Conservation (phyloP, 1,284 basidiomycete genomes). For the Austropuccinia psidii region DNA sequence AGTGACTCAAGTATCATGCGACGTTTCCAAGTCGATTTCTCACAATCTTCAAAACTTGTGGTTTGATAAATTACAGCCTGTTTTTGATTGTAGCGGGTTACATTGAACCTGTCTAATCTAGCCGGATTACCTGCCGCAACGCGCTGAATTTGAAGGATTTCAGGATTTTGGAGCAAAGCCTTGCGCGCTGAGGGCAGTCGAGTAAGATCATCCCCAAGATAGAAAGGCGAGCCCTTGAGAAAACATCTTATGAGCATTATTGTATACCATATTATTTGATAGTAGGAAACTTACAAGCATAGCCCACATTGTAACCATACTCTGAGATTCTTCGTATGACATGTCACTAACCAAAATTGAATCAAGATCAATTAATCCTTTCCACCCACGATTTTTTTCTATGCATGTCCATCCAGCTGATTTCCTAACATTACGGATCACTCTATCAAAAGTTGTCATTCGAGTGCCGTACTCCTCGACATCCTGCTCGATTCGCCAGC, state of each 20-base stretch:
- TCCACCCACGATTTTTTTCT: constrained; percentile 16
- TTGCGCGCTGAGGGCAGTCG: constrained; percentile 6
- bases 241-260: not conserved
- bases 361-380: constrained; percentile 29
- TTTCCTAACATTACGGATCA: constrained; percentile 26
- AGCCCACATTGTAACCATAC: constrained; percentile 30
- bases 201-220: constrained; percentile 27
- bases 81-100: not conserved
- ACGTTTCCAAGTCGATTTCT: constrained; percentile 10
- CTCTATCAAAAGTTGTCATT: constrained; percentile 35
- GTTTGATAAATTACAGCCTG: not conserved
- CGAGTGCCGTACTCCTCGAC: constrained; percentile 24
- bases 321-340: constrained; percentile 24
- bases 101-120: not conserved
- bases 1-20: constrained; percentile 5
- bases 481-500: constrained; percentile 34
- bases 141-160: constrained; percentile 16
- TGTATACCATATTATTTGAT: not conserved
- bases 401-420: constrained; percentile 28
- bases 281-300: not conserved
- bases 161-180: constrained; percentile 9
- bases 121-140: constrained; percentile 4
- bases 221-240: constrained; percentile 29
- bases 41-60: constrained; percentile 1
- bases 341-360: constrained; percentile 18